Evolutionary conservation across 192 early-diverging fungal genomes (phyloP), one percentile per base, ranked within the genome.

Genomic region (Thamnidium elegans): DNA sequence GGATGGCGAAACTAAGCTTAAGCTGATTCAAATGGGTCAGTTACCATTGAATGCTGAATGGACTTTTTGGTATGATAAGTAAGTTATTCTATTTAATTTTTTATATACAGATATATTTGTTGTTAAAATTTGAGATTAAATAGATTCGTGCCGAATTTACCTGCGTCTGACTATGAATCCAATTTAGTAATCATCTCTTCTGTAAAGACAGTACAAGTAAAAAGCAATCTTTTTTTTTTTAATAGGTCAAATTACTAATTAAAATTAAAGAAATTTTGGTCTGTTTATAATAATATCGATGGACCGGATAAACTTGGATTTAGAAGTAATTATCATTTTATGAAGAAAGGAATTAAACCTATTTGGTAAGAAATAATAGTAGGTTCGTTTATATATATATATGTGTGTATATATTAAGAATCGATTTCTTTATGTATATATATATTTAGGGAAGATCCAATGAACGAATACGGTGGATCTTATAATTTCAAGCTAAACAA

Each of bases 31-130:
- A 9, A 17, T 52, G 14, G 68, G 55, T 11, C 23, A 30, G 17
- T 32, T 70, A n/a, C 17, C 54, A 44, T 31, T 70, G 8, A 52
- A 70, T 9, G 31, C n/a, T 10, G 60, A 62, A 54, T 70, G 68
- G 68, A 70, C 68, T 6, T 70, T 58, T 63, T 70, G 68, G 68
- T 63, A 64, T 31, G 68, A 70, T 50, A 63, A 47, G 68, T 70
- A 70, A 70, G 51, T 46, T 26, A 26, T 26, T 26, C 26, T 26
- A 26, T 26, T 26, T 26, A 26, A 30, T 4, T 7, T 6, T 31
- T 8, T 13, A 51, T n/a, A 43, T 17, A 50, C 45, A 17, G 1
- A 47, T 26, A 6, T 47, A 23, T 62, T 50, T 64, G 36, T 6
- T 39, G 36, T 39, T 9, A 9, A 39, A 15, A 14, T 52, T 19